These are phyloP conservation scores for Biscogniauxia sp. DNA, from an alignment of 2,329 filamentous ascomycete species.

Conservation along the genomic window DNA sequence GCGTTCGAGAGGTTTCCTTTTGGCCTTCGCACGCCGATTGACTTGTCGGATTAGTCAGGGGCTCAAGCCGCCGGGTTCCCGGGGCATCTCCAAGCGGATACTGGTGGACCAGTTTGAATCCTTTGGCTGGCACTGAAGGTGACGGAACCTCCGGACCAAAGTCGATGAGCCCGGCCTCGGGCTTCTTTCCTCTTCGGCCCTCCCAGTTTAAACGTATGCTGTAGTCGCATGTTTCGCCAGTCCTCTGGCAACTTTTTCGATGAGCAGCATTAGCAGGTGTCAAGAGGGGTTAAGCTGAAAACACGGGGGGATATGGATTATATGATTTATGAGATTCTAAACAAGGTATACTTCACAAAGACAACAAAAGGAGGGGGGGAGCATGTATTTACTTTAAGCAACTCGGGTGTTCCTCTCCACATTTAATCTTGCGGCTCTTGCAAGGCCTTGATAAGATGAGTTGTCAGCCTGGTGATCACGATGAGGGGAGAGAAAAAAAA, in stretches of 20 bases:
- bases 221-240: slow-evolving; percentile 75
- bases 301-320: slow-evolving; percentile 4
- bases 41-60: slow-evolving; percentile 23
- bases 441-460: slow-evolving; percentile 58
- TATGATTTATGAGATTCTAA: slow-evolving; percentile 6
- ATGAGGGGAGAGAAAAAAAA: background rate
- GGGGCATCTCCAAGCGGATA: slow-evolving; percentile 27
- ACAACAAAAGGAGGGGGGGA: slow-evolving; percentile 7
- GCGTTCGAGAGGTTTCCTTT: slow-evolving; percentile 13
- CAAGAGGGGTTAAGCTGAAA: background rate
- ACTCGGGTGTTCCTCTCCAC: slow-evolving; percentile 71
- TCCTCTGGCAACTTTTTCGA: slow-evolving; percentile 57
- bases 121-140: slow-evolving; percentile 28
- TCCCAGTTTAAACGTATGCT: slow-evolving; percentile 81
- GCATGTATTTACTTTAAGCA: slow-evolving; percentile 57
- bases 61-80: slow-evolving; percentile 31
- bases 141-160: slow-evolving; percentile 28
- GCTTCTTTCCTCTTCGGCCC: slow-evolving; percentile 62
- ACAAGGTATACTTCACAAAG: slow-evolving; percentile 2
- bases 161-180: slow-evolving; percentile 36
- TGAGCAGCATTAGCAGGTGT: slow-evolving; percentile 14
- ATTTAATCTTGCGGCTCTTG: slow-evolving; percentile 78
- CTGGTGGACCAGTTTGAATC: slow-evolving; percentile 37
- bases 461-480: slow-evolving; percentile 15
- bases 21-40: slow-evolving; percentile 18